These are phyloP conservation scores for Solanum appendiculatum DNA, from an alignment of 257 asterid genomes.

Conservation along the genomic window DNA sequence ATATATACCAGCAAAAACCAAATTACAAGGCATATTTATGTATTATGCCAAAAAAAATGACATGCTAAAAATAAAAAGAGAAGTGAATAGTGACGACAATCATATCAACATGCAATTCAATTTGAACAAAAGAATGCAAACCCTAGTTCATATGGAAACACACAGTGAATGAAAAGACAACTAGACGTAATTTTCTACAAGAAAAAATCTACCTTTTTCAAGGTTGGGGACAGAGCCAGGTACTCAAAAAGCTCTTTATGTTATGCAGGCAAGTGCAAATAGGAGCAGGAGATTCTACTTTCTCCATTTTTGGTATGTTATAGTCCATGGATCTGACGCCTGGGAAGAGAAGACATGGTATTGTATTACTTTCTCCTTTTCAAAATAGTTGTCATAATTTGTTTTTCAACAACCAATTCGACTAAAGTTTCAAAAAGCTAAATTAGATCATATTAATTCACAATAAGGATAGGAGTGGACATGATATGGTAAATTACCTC, in stretches of 20 bases:
- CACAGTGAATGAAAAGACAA: neutral
- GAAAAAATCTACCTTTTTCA: neutral
- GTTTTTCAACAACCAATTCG: accelerated
- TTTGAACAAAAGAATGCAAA: neutral
- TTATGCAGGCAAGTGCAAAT: neutral
- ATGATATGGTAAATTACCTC: neutral
- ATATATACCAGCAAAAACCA: too few species aligned
- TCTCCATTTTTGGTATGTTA: too few species aligned
- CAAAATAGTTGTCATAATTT: too few species aligned
- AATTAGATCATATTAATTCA: too few species aligned
- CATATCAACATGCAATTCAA: neutral
- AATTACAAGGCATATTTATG: neutral
- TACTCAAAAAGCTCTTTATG: neutral
- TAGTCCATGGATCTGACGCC: too few species aligned
- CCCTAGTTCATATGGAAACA: neutral
- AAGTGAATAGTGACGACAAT: neutral
- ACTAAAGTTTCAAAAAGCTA: too few species aligned
- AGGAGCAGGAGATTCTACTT: neutral
- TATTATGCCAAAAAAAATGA: too few species aligned
- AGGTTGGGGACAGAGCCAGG: neutral
- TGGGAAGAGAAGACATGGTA: neutral
- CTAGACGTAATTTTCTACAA: neutral
- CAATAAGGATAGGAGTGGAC: too few species aligned
- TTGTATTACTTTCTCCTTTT: neutral
- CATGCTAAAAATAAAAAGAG: neutral